phyloP scores from a whole-genome alignment of 768 basidiomycete species.

The Leucogyrophana mollusca region DNA sequence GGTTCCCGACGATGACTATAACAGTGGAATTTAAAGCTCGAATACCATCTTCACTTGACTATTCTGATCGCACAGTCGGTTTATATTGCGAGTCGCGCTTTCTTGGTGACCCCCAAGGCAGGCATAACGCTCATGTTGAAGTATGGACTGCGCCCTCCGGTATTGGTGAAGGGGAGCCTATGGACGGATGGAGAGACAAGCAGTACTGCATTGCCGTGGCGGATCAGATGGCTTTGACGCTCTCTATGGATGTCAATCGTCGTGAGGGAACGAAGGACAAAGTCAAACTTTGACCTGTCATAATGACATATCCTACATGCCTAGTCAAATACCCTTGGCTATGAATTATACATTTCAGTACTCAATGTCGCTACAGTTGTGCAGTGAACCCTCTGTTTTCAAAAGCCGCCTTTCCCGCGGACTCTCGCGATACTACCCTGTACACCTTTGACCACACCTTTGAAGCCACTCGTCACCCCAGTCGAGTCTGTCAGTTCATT shows the following conservation, averaged over 20 bases:
- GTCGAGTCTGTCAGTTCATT: slow-evolving; percentile 37
- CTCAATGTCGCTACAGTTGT: too few relatives aligned
- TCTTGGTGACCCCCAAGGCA: slow-evolving; percentile 49
- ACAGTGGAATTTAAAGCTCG: slow-evolving; percentile 63
- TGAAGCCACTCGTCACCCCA: slow-evolving; percentile 34
- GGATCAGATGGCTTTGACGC: slow-evolving; percentile 57
- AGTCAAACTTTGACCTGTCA: slow-evolving; percentile 16
- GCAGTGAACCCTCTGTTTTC: too few relatives aligned
- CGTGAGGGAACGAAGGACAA: slow-evolving; percentile 15
- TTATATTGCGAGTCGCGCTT: slow-evolving; percentile 54
- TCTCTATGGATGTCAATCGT: slow-evolving; percentile 32
- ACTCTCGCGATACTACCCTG: slow-evolving; percentile 41
- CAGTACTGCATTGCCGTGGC: slow-evolving; percentile 64
- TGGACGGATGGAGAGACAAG: slow-evolving; percentile 54
- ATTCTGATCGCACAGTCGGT: slow-evolving; percentile 55
- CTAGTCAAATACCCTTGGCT: too few relatives aligned
- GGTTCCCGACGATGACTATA: slow-evolving; percentile 64
- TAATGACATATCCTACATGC: too few relatives aligned
- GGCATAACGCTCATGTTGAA: slow-evolving; percentile 60
- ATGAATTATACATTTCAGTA: too few relatives aligned
- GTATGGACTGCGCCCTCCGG: slow-evolving; percentile 65
- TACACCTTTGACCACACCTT: slow-evolving; percentile 41
- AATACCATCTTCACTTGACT: slow-evolving; percentile 42
- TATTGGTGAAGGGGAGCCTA: slow-evolving; percentile 43
- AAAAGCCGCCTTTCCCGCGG: slow-evolving; percentile 40